A percentile compares a stretch with the other conserved stretches of the same genome.
Conservation (phyloP, 148 eudicot species). For the Oxyria digyna region DNA sequence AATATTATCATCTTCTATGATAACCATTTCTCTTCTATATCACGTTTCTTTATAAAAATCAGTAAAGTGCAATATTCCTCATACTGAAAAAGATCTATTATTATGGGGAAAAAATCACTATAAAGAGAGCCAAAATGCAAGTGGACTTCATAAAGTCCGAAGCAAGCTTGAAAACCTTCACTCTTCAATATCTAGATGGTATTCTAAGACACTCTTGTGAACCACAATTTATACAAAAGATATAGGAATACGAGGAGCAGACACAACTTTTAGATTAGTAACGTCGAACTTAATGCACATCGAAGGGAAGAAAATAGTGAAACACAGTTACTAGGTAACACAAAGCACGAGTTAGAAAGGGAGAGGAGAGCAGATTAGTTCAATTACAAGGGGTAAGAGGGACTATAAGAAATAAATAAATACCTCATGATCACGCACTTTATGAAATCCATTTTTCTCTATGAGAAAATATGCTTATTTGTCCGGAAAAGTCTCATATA, state of each 20-base stretch:
- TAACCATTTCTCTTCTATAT: not conserved
- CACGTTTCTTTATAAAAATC: not conserved
- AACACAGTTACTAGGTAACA: not conserved
- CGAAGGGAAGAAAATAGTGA: not conserved
- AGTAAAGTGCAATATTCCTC: not conserved
- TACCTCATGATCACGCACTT: constrained; percentile 70
- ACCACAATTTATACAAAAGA: not conserved
- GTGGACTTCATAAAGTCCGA: no score
- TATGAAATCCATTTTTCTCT: constrained; percentile 35
- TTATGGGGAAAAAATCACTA: not conserved
- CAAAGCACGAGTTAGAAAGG: not conserved
- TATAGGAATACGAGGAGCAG: not conserved
- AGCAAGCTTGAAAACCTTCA: no score
- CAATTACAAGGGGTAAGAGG: not conserved
- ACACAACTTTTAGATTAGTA: not conserved
- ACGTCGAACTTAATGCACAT: not conserved
- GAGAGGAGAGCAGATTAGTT: not conserved
- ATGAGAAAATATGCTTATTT: constrained; percentile 41
- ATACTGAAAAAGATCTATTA: not conserved
- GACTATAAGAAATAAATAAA: constrained; percentile 10
- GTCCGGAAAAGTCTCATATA: constrained; percentile 85
- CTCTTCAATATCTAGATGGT: no score
- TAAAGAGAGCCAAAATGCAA: not conserved
- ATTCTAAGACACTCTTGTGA: not conserved
- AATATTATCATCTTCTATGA: not conserved